Percentiles rank a stretch among this genome's conserved stretches.
Conservation (phyloP, 306 rosid genomes). For the Cicer cuneatum region DNA sequence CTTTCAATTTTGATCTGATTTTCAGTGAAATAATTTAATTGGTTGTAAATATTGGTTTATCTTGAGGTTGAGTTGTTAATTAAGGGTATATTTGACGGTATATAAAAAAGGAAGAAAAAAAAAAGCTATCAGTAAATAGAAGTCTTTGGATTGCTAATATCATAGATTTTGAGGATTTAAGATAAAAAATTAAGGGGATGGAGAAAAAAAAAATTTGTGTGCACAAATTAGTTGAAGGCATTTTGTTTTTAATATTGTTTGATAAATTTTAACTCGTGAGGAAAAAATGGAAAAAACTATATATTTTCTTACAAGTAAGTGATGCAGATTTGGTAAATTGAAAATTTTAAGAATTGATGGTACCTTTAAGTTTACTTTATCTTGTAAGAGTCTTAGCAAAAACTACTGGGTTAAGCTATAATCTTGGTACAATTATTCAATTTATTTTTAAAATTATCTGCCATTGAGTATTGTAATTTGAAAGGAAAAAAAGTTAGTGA, state of each 20-base stretch:
- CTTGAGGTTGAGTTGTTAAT: neutral
- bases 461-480: constrained; percentile 24
- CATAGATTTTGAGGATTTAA: constrained; percentile 22
- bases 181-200: neutral
- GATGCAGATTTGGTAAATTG: constrained; percentile 44
- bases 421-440: constrained; percentile 12
- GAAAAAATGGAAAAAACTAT: neutral
- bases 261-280: neutral
- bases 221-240: neutral
- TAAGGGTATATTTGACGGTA: neutral
- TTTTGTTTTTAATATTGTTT: constrained; percentile 11
- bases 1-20: neutral
- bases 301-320: constrained; percentile 37
- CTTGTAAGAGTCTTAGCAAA: constrained; percentile 17
- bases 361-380: constrained; percentile 31
- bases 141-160: neutral
- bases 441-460: neutral
- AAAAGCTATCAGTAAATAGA: neutral
- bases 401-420: constrained; percentile 31
- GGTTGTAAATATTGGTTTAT: neutral
- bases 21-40: constrained; percentile 34
- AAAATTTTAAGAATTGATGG: constrained; percentile 31
- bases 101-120: too few species aligned
- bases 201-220: neutral
- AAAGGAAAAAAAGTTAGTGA: neutral